phyloP scores from a whole-genome alignment of 768 basidiomycete species.

The Mycena capillaripes region DNA sequence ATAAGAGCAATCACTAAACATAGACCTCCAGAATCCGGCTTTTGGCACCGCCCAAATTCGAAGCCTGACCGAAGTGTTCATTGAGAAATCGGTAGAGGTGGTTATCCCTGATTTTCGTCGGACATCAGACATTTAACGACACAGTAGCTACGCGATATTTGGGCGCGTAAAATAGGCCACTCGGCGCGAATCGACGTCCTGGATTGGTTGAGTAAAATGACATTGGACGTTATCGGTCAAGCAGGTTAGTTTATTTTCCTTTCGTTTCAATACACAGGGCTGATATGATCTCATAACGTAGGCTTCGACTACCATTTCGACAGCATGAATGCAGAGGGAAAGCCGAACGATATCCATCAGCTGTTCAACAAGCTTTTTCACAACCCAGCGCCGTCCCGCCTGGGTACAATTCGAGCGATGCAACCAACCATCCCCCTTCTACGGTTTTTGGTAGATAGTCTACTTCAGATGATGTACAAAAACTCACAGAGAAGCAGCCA shows the following conservation, averaged over 20 bases:
- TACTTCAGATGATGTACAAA: background rate
- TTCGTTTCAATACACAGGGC: background rate
- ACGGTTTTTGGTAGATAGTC: background rate
- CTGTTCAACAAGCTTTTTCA: slow-evolving; percentile 7
- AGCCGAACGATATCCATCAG: slow-evolving; percentile 8
- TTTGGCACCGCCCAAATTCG: slow-evolving; percentile 58
- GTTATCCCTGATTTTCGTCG: background rate
- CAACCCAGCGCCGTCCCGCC: background rate
- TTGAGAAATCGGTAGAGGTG: slow-evolving; percentile 50
- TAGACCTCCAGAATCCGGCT: slow-evolving; percentile 53
- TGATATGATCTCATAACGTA: background rate
- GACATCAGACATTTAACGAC: background rate
- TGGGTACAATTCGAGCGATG: background rate
- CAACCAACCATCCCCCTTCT: background rate
- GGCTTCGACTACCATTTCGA: slow-evolving; percentile 30
- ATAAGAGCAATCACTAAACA: background rate
- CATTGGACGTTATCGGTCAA: slow-evolving; percentile 29
- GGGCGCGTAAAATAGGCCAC: background rate
- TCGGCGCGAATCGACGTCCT: slow-evolving; percentile 17
- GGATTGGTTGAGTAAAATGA: slow-evolving; percentile 22
- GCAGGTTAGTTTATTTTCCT: background rate
- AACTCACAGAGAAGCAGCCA: background rate
- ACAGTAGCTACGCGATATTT: slow-evolving; percentile 24
- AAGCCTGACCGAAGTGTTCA: slow-evolving; percentile 50
- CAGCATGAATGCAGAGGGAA: background rate